Evolutionary conservation across 1,284 basidiomycete genomes (phyloP).

Genomic region (Rhodotorula sp.): DNA sequence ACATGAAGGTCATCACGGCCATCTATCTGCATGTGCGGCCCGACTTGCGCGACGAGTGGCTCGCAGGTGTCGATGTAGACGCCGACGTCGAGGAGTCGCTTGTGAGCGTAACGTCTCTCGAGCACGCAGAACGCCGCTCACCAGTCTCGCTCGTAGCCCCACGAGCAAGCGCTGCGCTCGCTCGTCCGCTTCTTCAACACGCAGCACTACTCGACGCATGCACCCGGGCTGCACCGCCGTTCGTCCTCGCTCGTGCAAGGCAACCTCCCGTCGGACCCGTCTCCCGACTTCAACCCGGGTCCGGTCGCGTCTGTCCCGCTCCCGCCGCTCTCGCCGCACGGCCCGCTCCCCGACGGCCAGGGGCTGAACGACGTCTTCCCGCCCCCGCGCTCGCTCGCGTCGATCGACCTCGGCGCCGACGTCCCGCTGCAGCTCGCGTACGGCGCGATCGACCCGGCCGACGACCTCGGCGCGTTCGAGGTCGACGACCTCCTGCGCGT

Average conservation of each 20-base stretch:
- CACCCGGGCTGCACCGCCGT: conserved; percentile 46
- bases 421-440: conserved; percentile 33
- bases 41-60: conserved; percentile 95
- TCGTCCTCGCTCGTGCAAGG: conserved; percentile 17
- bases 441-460: conserved; percentile 21
- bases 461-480: conserved; percentile 32
- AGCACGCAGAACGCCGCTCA: background rate
- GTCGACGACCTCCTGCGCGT: conserved; percentile 37
- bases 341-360: conserved; percentile 43
- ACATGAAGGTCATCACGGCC: conserved; percentile 99
- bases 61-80: conserved; percentile 89
- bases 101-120: conserved; percentile 34
- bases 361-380: conserved; percentile 56
- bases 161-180: conserved; percentile 92
- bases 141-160: conserved; percentile 61
- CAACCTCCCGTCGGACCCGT: conserved; percentile 10
- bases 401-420: conserved; percentile 46
- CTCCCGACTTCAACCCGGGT: conserved; percentile 33
- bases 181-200: conserved; percentile 86
- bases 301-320: conserved; percentile 27
- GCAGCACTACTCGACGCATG: conserved; percentile 47
- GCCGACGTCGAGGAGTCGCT: conserved; percentile 69
- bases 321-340: conserved; percentile 28
- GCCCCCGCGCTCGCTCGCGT: conserved; percentile 50
- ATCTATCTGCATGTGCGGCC: conserved; percentile 97